phyloP scores from a whole-genome alignment of 768 basidiomycete genomes.

The Calocybe gangraenosa region DNA sequence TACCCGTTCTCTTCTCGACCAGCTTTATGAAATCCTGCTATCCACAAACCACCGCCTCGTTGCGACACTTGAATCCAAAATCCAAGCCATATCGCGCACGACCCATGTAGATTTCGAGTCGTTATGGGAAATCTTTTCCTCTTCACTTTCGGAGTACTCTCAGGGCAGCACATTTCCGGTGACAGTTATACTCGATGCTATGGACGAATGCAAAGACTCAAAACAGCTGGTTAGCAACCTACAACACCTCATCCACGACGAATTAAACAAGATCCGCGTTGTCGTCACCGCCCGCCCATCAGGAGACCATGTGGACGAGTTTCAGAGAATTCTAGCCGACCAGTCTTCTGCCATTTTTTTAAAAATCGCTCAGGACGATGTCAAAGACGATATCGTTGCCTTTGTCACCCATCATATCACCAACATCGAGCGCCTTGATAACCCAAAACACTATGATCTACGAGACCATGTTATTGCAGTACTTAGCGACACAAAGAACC shows the following conservation, averaged over 20 bases:
- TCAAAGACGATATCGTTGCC: not conserved
- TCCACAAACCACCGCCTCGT: not conserved
- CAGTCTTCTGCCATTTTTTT: no score
- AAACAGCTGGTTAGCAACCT: not conserved
- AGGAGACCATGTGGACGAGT: no score
- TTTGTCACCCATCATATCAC: not conserved
- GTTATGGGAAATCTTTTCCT: not conserved
- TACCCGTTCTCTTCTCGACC: not conserved
- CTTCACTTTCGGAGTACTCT: not conserved
- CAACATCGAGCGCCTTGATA: not conserved
- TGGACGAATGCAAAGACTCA: no score
- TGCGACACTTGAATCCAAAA: not conserved
- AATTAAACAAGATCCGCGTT: no score
- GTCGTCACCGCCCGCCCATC: no score
- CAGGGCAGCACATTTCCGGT: no score
- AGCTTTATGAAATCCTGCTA: not conserved
- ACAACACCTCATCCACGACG: not conserved
- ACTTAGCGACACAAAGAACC: not conserved
- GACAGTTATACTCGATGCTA: slow-evolving; percentile 1
- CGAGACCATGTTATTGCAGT: not conserved
- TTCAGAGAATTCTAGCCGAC: not conserved
- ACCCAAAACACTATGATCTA: not conserved
- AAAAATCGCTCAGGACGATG: not conserved
- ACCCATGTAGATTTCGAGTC: not conserved
- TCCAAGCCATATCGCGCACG: not conserved